phyloP scores from a whole-genome alignment of 176 grass and related monocot species.

The Otatea glauca region DNA sequence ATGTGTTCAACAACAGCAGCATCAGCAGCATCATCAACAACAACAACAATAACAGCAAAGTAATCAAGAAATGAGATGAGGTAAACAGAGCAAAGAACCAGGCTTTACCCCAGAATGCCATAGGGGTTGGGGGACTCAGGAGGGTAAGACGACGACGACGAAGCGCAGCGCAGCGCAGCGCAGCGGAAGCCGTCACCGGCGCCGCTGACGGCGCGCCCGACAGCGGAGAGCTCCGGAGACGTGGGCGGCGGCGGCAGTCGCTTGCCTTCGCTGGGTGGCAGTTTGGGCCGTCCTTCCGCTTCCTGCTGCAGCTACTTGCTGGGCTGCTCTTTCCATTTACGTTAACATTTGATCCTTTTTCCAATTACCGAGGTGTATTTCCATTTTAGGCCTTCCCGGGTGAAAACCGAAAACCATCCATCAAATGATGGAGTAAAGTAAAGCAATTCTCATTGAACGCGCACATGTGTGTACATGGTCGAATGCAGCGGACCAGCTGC shows the following conservation, averaged over 20 bases:
- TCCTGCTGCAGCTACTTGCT: too few relatives aligned
- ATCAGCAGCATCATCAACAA: neutral
- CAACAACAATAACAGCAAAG: neutral
- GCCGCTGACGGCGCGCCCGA: neutral
- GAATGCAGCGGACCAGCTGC: too few relatives aligned
- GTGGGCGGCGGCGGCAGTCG: neutral
- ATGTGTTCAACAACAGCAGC: neutral
- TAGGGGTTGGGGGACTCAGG: conserved; percentile 23
- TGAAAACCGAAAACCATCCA: too few relatives aligned
- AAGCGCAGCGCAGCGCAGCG: neutral
- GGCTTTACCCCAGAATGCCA: conserved; percentile 80
- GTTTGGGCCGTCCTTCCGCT: neutral
- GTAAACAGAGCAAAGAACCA: neutral
- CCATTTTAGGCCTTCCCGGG: too few relatives aligned
- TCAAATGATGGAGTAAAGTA: too few relatives aligned
- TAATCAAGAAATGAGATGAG: neutral
- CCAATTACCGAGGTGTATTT: too few relatives aligned
- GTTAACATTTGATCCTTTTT: too few relatives aligned
- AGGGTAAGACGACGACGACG: neutral
- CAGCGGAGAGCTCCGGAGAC: neutral
- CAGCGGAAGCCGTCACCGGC: neutral
- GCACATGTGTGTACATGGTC: too few relatives aligned
- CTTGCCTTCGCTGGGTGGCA: too few relatives aligned
- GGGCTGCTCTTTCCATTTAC: neutral
- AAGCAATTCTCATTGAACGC: too few relatives aligned